Evolutionary conservation across 2,329 filamentous ascomycete species (phyloP), one percentile per base, ranked within the genome.

Genomic region (Calonectria fujianensis): DNA sequence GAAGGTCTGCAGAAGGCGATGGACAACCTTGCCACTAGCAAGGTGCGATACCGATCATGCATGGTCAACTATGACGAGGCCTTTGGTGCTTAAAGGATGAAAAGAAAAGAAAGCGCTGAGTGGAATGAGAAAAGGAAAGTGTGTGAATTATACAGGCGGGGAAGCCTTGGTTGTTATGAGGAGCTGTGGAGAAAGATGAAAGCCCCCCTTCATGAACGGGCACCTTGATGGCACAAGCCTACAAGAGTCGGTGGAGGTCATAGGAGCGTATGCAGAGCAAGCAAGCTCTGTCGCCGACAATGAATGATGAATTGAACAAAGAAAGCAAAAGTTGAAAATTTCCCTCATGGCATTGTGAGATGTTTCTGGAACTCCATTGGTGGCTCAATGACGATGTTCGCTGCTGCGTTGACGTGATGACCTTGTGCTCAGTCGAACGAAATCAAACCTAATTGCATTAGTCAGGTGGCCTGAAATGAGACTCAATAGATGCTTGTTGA

Each of bases 31-130:
- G 89, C 92, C 79, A 93, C 92, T 81, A 93, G 92, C 80, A 93
- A 93, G 80, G 92, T 96, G 70, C 89, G 89, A 76, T 97, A 96
- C 84, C 90, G 95, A 77, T 95, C 95, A 83, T 95, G 94, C 76
- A 88, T 96, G 86, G 92, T 92, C 64, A 89, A 91, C 78, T 95
- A 91, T 80, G 93, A 94, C 79, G 91, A 94, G 83, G 91, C 86
- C 4, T 95, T 95, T 82, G 92, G 91, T 45, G 83, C 86, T 32
- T 90, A 41, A 61, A 29, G 51, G 24, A 29, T 32, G 64, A 35
- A 20, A 57, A 66, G 75, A 57, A 67, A 32, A 51, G 37, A 73
- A 66, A 48, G 54, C 4, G 57, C 50, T 35, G 32, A 37, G 63
- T 37, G n/a, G 45, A 68, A 67, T 59, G 50, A 59, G 27, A 63